phyloP scores from a whole-genome alignment of 2,329 filamentous ascomycete species.

The Knufia fluminis region DNA sequence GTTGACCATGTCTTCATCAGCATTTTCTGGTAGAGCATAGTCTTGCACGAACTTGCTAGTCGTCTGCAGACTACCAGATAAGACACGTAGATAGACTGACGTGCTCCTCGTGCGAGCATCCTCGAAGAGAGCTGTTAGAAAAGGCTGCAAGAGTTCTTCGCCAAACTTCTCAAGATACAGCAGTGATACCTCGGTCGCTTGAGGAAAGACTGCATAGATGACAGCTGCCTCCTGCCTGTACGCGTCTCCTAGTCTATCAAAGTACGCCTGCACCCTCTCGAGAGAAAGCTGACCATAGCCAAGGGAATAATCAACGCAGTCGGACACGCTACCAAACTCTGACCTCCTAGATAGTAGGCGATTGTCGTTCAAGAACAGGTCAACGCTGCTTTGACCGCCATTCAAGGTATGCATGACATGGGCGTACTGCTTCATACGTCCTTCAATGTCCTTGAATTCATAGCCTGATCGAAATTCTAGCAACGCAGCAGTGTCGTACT shows the following conservation, averaged over 20 bases:
- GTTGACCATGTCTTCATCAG: slow-evolving; percentile 51
- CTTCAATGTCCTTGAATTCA: slow-evolving; percentile 78
- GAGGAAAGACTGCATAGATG: slow-evolving; percentile 74
- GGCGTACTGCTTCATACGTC: slow-evolving; percentile 80
- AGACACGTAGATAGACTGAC: slow-evolving; percentile 70
- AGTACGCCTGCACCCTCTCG: slow-evolving; percentile 72
- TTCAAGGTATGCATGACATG: slow-evolving; percentile 75
- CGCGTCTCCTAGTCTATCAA: slow-evolving; percentile 62
- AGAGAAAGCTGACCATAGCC: slow-evolving; percentile 58
- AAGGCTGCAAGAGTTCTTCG: slow-evolving; percentile 75
- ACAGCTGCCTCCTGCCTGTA: slow-evolving; percentile 74
- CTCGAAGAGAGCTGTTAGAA: slow-evolving; percentile 75
- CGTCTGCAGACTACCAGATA: slow-evolving; percentile 83
- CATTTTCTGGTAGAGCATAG: slow-evolving; percentile 53
- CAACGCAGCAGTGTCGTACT: slow-evolving; percentile 85
- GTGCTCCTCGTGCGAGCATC: slow-evolving; percentile 70
- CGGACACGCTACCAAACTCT: slow-evolving; percentile 62
- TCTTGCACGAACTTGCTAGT: slow-evolving; percentile 66
- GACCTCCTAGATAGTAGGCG: slow-evolving; percentile 68
- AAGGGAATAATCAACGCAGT: slow-evolving; percentile 63
- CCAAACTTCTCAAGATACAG: slow-evolving; percentile 72
- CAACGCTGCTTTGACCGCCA: slow-evolving; percentile 66
- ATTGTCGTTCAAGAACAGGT: slow-evolving; percentile 83
- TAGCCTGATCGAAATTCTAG: slow-evolving; percentile 91
- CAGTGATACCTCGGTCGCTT: slow-evolving; percentile 61